Conservation (phyloP, 1,284 basidiomycete species). For the Tilletia setariae region DNA sequence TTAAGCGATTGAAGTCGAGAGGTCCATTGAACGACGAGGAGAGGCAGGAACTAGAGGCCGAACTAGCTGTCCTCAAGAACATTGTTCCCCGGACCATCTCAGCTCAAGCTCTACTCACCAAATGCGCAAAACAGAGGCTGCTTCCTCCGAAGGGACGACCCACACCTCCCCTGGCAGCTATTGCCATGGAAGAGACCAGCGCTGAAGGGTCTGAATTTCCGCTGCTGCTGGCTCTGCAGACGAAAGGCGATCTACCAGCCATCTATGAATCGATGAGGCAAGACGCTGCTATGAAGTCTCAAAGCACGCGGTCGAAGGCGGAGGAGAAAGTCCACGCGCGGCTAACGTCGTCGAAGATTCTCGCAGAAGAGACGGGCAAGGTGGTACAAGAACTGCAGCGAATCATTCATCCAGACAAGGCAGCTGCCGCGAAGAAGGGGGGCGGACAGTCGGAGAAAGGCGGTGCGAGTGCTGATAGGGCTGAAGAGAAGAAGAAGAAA, state of each 20-base stretch:
- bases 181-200: constrained; percentile 21
- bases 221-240: background rate
- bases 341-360: constrained; percentile 70
- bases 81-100: constrained; percentile 32
- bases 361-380: constrained; percentile 65
- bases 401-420: constrained; percentile 17
- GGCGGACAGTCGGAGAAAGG: constrained; percentile 2
- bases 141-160: constrained; percentile 24
- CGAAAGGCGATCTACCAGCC: background rate
- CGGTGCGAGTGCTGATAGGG: background rate
- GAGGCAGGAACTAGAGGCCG: constrained; percentile 60
- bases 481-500: background rate
- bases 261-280: background rate
- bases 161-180: constrained; percentile 14
- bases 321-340: constrained; percentile 68
- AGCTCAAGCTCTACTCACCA: constrained; percentile 32
- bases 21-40: constrained; percentile 57
- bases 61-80: constrained; percentile 70
- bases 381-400: constrained; percentile 59
- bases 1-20: constrained; percentile 71
- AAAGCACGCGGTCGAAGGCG: constrained; percentile 40
- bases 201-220: background rate
- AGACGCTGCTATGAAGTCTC: background rate
- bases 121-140: constrained; percentile 41
- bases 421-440: background rate